Base-by-base conservation (phyloP, 331 rosid genomes). In the Telfairia occidentalis region DNA sequence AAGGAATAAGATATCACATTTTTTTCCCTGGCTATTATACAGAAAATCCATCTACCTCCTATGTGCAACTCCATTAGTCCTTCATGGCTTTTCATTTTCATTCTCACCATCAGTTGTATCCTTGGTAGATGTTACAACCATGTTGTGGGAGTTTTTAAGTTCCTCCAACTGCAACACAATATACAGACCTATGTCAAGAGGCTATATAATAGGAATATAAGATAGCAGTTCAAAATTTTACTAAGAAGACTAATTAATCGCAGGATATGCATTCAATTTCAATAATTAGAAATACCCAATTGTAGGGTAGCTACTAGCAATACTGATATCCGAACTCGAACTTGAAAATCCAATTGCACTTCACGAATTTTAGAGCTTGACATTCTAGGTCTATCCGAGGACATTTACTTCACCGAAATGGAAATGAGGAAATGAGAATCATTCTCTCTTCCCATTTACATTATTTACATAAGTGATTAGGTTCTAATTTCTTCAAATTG, bases 101-200 rank as follows among this genome's bases (percentile, higher is more conserved):
- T 85, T 77, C 81, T 89, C 93, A 58, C 37, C 81, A 16, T 86
- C 90, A 15, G 79, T 57, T 48, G 81, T 79, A 76, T 90, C 98
- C 82, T 88, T 87, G 11, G 83, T 80, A 16, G 93, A 81, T 59
- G 78, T 34, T 15, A 71, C 19, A 34, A 84, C 80, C 60, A 63
- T 57, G 45, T 80, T 73, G 21, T 82, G 85, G 0, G 87, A 83
- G 73, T 59, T 80, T 82, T 84, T 89, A 61, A 86, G 79, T 77
- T 86, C 93, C 79, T 90, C 97, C 72, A 90, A 76, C 98, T 92
- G 89, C 74, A 82, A 73, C 54, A 78, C 59, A 76, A 57, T 19
- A 66, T 16, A 32, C 9, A 37, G 5, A 64, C 71, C 15, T 32
- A 35, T 35, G 66, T 60, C 69, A 32, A 64, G 71, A 64, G 29